These are phyloP conservation scores for Thielaviopsis ethacetica DNA, from an alignment of 2,329 filamentous ascomycete species.

Conservation along the genomic window DNA sequence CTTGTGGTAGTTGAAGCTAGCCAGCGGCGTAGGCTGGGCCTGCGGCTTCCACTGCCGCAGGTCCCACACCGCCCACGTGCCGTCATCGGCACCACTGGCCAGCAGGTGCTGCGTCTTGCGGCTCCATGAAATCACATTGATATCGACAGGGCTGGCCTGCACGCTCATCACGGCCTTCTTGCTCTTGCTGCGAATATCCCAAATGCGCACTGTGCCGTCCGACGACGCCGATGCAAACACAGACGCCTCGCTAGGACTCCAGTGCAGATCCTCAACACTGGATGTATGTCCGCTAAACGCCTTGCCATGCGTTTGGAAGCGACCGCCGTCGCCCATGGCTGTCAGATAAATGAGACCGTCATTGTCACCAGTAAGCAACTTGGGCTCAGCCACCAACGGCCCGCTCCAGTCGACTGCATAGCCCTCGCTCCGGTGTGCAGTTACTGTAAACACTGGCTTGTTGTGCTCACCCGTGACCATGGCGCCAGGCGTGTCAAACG, in stretches of 20 bases:
- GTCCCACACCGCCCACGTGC: constrained; percentile 92
- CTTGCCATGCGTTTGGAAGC: constrained; percentile 73
- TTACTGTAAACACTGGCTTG: constrained; percentile 73
- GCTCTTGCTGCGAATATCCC: constrained; percentile 86
- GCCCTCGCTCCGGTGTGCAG: constrained; percentile 83
- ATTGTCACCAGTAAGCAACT: constrained; percentile 83
- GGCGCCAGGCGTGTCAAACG: constrained; percentile 79
- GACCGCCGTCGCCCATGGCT: constrained; percentile 70
- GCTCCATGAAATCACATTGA: constrained; percentile 96
- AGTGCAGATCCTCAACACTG: constrained; percentile 89
- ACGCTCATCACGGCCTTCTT: constrained; percentile 77
- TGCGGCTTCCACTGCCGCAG: constrained; percentile 74
- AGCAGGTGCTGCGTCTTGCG: constrained; percentile 75
- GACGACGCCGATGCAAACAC: constrained; percentile 90
- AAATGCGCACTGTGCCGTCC: constrained; percentile 89
- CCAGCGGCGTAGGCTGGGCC: constrained; percentile 59
- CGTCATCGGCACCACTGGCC: constrained; percentile 83
- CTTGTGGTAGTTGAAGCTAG: constrained; percentile 86
- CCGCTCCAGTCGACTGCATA: constrained; percentile 98
- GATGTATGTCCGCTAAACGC: constrained; percentile 70
- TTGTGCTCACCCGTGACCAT: constrained; percentile 67
- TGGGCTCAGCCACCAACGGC: constrained; percentile 39
- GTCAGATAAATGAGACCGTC: constrained; percentile 80
- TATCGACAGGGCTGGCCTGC: constrained; percentile 66
- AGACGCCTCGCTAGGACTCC: constrained; percentile 83